These are phyloP conservation scores for Suillus luteus DNA, from an alignment of 768 basidiomycete species.

Conservation along the genomic window DNA sequence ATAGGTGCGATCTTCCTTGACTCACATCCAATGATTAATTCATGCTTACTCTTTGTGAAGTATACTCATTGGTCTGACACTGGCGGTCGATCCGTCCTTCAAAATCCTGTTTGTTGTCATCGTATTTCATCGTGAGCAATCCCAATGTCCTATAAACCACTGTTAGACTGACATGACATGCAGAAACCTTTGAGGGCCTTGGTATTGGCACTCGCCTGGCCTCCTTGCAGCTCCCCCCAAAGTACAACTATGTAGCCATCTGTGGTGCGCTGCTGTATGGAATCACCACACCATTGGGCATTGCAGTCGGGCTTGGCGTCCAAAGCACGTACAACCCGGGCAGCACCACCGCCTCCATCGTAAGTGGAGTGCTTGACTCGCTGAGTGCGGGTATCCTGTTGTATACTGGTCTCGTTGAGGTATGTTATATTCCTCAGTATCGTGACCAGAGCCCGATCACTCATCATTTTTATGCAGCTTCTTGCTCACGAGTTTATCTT, in stretches of 20 bases:
- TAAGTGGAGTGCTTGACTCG: conserved; percentile 84
- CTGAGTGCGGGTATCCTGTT: conserved; percentile 86
- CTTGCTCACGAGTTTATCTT: conserved; percentile 96
- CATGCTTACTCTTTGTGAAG: conserved; percentile 36
- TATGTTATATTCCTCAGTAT: conserved; percentile 29
- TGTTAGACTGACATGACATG: conserved; percentile 8
- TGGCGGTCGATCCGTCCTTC: conserved; percentile 85
- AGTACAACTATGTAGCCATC: conserved; percentile 59
- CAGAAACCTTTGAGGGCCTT: conserved; percentile 93
- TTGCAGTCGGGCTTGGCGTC: conserved; percentile 81
- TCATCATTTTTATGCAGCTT: conserved; percentile 47
- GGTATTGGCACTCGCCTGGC: conserved; percentile 92
- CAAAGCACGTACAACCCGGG: conserved; percentile 80
- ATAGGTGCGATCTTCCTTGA: conserved; percentile 48
- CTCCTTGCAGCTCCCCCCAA: conserved; percentile 58
- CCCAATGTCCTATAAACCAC: neutral
- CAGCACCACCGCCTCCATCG: conserved; percentile 73
- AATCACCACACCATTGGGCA: conserved; percentile 83
- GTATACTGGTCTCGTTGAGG: conserved; percentile 87
- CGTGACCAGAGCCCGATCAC: neutral
- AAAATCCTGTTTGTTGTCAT: conserved; percentile 87
- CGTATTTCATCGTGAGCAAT: conserved; percentile 83
- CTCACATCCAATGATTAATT: neutral
- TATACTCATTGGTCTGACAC: conserved; percentile 84
- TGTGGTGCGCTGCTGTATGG: conserved; percentile 67